Percentiles rank a stretch among this genome's conserved stretches.
Conservation (phyloP, 441 rosid species). For the Corymbia citriodora region DNA sequence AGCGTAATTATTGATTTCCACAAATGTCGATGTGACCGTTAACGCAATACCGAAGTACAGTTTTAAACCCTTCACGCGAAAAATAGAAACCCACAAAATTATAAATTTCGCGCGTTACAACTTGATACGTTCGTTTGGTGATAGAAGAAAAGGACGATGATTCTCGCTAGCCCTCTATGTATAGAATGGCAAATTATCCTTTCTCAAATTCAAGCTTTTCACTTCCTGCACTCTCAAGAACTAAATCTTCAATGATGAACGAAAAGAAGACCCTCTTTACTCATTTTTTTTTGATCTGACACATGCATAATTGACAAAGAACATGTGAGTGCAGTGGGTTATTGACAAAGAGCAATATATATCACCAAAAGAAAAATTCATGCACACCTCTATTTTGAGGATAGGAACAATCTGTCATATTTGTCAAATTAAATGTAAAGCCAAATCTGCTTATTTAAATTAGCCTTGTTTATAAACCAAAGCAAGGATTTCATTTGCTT, state of each 20-base stretch:
- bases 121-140: neutral
- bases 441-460: neutral
- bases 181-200: neutral
- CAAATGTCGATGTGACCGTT: neutral
- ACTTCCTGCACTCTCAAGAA: neutral
- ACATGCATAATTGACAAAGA: neutral
- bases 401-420: neutral
- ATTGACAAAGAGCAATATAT: neutral
- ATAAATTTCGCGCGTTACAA: neutral
- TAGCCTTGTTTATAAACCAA: neutral
- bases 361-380: neutral
- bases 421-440: neutral
- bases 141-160: neutral
- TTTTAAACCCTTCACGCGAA: accelerated
- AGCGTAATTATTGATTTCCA: neutral
- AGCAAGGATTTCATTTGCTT: neutral
- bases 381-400: neutral
- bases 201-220: neutral
- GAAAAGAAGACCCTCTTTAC: neutral
- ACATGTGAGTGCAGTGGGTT: neutral
- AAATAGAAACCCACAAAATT: accelerated
- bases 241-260: neutral
- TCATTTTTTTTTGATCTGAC: neutral
- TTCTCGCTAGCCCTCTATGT: neutral
- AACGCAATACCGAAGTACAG: neutral